Conservation (phyloP, 495 filamentous ascomycete genomes). For the Penicillium nucicola region DNA sequence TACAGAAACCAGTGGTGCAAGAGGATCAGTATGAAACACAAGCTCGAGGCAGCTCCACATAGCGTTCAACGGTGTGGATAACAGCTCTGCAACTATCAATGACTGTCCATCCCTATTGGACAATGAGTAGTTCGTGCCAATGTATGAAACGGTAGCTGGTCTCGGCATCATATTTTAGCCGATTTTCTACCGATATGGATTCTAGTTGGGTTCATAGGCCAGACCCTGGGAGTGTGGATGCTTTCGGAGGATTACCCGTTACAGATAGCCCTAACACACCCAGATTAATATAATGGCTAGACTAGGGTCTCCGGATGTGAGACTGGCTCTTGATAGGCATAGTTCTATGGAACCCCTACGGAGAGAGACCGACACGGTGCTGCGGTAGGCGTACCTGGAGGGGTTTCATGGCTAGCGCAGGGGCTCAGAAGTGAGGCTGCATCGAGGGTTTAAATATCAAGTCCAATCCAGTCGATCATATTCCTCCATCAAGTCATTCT, state of each 20-base stretch:
- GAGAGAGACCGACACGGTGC: not conserved
- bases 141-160: not conserved
- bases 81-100: not conserved
- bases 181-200: not conserved
- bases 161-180: not conserved
- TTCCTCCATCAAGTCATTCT: constrained; percentile 5
- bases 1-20: too few relatives aligned
- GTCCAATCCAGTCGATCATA: not conserved
- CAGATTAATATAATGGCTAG: not conserved
- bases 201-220: too few relatives aligned
- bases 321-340: not conserved
- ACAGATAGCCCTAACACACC: not conserved
- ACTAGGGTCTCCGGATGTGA: not conserved
- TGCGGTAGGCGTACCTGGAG: not conserved
- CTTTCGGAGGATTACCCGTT: constrained; percentile 2
- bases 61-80: not conserved
- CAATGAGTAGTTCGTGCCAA: not conserved
- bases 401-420: constrained; percentile 3
- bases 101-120: not conserved
- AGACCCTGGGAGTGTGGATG: not conserved
- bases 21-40: not conserved
- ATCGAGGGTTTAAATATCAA: constrained; percentile 1
- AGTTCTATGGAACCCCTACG: not conserved
- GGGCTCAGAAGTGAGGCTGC: not conserved
- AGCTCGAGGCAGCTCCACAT: constrained; percentile 2